Evolutionary conservation across 371 early-diverging fungal genomes (phyloP).

Genomic region (Syncephalis plumigaleata): DNA sequence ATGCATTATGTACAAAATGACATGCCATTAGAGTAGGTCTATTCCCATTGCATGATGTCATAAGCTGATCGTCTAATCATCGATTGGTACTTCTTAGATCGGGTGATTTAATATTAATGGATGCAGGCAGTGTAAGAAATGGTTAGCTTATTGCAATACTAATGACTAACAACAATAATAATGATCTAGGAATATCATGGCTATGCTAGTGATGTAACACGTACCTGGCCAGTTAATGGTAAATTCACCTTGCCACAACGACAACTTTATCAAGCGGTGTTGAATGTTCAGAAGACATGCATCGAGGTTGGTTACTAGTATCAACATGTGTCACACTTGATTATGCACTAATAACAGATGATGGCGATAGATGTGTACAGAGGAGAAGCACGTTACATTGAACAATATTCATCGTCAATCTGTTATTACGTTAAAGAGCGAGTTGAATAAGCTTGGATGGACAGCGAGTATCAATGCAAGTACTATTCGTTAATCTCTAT

Average conservation of each 20-base stretch:
- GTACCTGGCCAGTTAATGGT: conserved; percentile 89
- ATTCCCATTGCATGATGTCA: too few species aligned
- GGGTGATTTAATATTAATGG: conserved; percentile 75
- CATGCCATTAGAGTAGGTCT: conserved; percentile 30
- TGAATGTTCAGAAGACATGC: conserved; percentile 70
- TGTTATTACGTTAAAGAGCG: conserved; percentile 35
- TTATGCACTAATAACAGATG: not conserved
- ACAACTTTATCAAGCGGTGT: conserved; percentile 70
- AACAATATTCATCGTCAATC: conserved; percentile 68
- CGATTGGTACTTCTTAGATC: too few species aligned
- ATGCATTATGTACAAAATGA: conserved; percentile 91
- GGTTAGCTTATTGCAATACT: not conserved
- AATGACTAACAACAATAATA: not conserved
- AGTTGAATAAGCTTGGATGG: conserved; percentile 48
- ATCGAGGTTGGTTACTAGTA: conserved; percentile 45
- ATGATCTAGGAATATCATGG: conserved; percentile 51
- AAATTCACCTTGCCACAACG: conserved; percentile 64
- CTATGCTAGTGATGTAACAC: conserved; percentile 84
- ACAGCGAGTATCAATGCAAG: conserved; percentile 25
- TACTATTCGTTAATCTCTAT: too few species aligned
- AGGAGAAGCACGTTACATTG: conserved; percentile 40
- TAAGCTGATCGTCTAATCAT: too few species aligned
- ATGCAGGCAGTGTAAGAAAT: conserved; percentile 64
- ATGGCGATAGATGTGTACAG: conserved; percentile 39
- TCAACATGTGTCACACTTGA: not conserved